Conservation (phyloP, 1,139 yeast species). For the Komagataea norvegica region DNA sequence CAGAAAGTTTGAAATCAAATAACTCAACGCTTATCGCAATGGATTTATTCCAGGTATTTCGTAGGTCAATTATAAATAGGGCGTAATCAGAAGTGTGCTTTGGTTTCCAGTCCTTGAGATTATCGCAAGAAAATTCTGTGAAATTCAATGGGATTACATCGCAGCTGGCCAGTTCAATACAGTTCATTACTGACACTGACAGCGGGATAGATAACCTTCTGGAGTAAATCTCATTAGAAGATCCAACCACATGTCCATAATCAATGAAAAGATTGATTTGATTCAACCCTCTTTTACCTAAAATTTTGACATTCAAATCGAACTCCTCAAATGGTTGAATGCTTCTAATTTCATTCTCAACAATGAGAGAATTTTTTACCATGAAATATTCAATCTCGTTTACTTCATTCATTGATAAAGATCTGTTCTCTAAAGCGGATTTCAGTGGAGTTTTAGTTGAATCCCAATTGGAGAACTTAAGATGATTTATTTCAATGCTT, state of each 20-base stretch:
- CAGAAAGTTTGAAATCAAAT: slow-evolving; percentile 42
- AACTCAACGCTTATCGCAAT: slow-evolving; percentile 28
- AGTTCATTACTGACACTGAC: slow-evolving; percentile 61
- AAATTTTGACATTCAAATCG: slow-evolving; percentile 51
- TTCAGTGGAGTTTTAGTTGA: slow-evolving; percentile 66
- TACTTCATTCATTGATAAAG: slow-evolving; percentile 53
- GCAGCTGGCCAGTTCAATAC: slow-evolving; percentile 70
- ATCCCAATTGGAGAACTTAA: slow-evolving; percentile 65
- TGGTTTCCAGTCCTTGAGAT: slow-evolving; percentile 20
- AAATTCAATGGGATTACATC: slow-evolving; percentile 54
- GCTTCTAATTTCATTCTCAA: slow-evolving; percentile 32
- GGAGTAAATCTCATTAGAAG: slow-evolving; percentile 35
- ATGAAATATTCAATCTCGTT: slow-evolving; percentile 74
- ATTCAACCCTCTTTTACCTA: slow-evolving; percentile 71
- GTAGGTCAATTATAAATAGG: slow-evolving; percentile 59
- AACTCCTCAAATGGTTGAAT: slow-evolving; percentile 30
- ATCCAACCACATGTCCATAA: slow-evolving; percentile 46
- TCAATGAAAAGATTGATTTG: slow-evolving; percentile 63
- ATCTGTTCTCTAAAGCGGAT: slow-evolving; percentile 39
- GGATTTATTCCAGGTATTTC: slow-evolving; percentile 63
- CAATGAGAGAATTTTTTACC: slow-evolving; percentile 52
- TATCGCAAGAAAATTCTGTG: slow-evolving; percentile 16
- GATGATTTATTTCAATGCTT: slow-evolving; percentile 47
- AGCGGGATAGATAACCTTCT: slow-evolving; percentile 62
- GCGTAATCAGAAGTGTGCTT: slow-evolving; percentile 46